These are phyloP conservation scores for Condylostoma magnum DNA, from an alignment of 169 alveolate genomes.

Conservation along the genomic window DNA sequence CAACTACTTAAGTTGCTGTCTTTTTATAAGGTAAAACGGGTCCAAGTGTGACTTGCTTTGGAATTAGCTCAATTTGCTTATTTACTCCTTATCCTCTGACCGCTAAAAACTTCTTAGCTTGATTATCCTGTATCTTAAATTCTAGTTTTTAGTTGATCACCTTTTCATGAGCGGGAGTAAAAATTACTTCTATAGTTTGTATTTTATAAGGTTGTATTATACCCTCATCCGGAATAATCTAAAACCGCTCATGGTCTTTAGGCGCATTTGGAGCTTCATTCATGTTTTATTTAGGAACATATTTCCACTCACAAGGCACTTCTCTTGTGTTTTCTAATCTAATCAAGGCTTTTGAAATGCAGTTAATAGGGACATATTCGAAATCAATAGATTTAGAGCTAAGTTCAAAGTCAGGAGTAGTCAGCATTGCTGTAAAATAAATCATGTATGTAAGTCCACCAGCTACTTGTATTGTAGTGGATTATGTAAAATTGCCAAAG, in stretches of 20 bases:
- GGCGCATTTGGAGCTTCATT: conserved; percentile 58
- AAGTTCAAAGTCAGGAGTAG: conserved; percentile 87
- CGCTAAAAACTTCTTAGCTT: conserved; percentile 68
- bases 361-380: conserved; percentile 84
- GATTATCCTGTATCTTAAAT: conserved; percentile 83
- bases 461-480: conserved; percentile 64
- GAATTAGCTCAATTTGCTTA: conserved; percentile 65
- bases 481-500: conserved; percentile 55
- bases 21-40: conserved; percentile 90
- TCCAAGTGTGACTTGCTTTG: conserved; percentile 70
- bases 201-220: conserved; percentile 81
- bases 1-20: conserved; percentile 71
- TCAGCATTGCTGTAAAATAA: conserved; percentile 83
- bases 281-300: conserved; percentile 68
- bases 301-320: conserved; percentile 90
- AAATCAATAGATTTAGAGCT: conserved; percentile 85
- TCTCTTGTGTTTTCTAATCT: conserved; percentile 86
- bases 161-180: conserved; percentile 82
- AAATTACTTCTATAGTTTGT: conserved; percentile 74
- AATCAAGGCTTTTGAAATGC: conserved; percentile 72
- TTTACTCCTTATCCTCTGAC: conserved; percentile 78
- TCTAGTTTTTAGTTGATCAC: conserved; percentile 75
- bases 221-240: conserved; percentile 73
- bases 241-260: conserved; percentile 58
- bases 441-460: conserved; percentile 84